phyloP scores from a whole-genome alignment of 306 rosid genomes.

The Crotalaria pallida region DNA sequence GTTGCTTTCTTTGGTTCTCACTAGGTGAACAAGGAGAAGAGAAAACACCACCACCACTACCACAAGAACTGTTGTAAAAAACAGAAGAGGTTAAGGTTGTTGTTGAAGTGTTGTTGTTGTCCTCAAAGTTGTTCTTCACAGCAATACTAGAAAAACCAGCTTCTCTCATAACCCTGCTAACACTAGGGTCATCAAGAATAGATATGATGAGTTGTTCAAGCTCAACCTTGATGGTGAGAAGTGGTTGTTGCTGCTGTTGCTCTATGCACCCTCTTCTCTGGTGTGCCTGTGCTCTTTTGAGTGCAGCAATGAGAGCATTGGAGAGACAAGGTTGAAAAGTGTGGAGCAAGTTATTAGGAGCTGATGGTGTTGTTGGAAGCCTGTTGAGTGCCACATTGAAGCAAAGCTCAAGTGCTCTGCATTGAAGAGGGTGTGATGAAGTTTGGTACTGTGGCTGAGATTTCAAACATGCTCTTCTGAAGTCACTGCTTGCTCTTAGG shows the following conservation, averaged over 20 bases:
- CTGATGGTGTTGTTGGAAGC: slow-evolving; percentile 67
- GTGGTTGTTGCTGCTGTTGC: slow-evolving; percentile 80
- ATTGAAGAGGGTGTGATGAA: slow-evolving; percentile 65
- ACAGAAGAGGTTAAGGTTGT: slow-evolving; percentile 41
- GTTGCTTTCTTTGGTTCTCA: slow-evolving; percentile 36
- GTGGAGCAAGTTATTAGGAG: slow-evolving; percentile 46
- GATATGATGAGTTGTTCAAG: slow-evolving; percentile 82
- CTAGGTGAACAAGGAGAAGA: slow-evolving; percentile 82
- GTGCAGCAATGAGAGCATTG: slow-evolving; percentile 90
- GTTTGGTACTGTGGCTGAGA: slow-evolving; percentile 54
- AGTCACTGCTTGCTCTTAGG: slow-evolving; percentile 39
- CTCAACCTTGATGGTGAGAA: slow-evolving; percentile 68
- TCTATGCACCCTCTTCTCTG: slow-evolving; percentile 95
- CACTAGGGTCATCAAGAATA: slow-evolving; percentile 92
- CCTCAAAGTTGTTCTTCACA: slow-evolving; percentile 66
- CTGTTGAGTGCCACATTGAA: slow-evolving; percentile 95
- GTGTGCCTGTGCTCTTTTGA: slow-evolving; percentile 92
- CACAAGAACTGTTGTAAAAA: slow-evolving; percentile 50
- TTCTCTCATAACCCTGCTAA: slow-evolving; percentile 95
- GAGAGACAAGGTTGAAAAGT: slow-evolving; percentile 80
- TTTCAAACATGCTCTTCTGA: slow-evolving; percentile 68
- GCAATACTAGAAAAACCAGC: slow-evolving; percentile 86
- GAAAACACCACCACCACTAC: slow-evolving; percentile 70
- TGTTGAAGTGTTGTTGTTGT: slow-evolving; percentile 1
- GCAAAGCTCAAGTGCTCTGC: slow-evolving; percentile 95